A percentile compares a stretch with the other conserved stretches of the same genome.
phyloP scores from a whole-genome alignment of 1,284 basidiomycete species.

The Apiotrichum mycotoxinovorans region DNA sequence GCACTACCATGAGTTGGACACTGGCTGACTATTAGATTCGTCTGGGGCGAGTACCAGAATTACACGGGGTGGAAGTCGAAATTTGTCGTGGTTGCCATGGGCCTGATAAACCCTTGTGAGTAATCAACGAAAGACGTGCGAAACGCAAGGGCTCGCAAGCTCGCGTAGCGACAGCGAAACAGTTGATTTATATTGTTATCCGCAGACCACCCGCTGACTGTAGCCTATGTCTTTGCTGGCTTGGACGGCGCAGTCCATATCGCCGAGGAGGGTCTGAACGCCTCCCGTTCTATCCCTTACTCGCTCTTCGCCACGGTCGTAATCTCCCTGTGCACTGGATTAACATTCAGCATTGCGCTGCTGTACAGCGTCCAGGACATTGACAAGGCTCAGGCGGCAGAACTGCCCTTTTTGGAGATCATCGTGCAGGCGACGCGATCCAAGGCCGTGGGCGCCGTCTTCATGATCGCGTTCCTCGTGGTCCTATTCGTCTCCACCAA shows the following conservation, averaged over 20 bases:
- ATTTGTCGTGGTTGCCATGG: conserved; percentile 16
- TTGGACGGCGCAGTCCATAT: conserved; percentile 18
- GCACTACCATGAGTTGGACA: too few relatives aligned
- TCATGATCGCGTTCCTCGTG: conserved; percentile 10
- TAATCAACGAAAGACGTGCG: too few relatives aligned
- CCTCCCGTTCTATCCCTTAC: conserved; percentile 11
- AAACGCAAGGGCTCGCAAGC: too few relatives aligned
- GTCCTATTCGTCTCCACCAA: conserved; percentile 13
- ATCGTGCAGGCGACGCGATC: conserved; percentile 14
- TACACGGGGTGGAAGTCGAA: conserved; percentile 6
- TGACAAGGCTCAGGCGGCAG: conserved; percentile 3
- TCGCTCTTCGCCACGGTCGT: conserved; percentile 7
- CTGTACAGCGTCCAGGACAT: conserved; percentile 17
- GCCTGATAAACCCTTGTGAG: conserved; percentile 15
- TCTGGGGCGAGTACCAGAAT: conserved; percentile 10
- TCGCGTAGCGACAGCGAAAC: too few relatives aligned
- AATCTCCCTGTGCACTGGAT: conserved; percentile 11
- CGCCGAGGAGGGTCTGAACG: conserved; percentile 17
- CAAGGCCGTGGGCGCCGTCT: conserved; percentile 5
- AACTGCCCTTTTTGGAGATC: conserved; percentile 17
- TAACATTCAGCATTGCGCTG: conserved; percentile 9
- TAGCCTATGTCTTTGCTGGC: conserved; percentile 13
- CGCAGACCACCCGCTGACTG: background rate
- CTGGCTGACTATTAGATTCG: too few relatives aligned
- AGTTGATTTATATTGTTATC: too few relatives aligned